Base-by-base conservation (phyloP, 2,329 filamentous ascomycete species). In the Colletotrichum chrysophilum region DNA sequence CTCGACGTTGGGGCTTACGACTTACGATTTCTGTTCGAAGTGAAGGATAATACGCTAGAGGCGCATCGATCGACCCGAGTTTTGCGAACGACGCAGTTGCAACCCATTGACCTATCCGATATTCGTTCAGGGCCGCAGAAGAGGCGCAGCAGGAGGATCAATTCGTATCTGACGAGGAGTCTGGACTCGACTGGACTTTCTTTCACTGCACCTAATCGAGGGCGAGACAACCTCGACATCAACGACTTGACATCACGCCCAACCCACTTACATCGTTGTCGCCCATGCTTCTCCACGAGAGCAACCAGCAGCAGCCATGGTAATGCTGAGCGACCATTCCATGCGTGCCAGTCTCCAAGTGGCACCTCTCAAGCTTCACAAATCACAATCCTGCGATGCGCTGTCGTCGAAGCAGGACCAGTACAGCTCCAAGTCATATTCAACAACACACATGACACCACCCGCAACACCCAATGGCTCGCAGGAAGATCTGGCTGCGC, bases 401-500 rank as follows among this genome's bases (percentile, higher is more conserved):
- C 71, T 80, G 79, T 73, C 78, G 82, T 68, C 66, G 38, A 72
- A 70, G 70, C 80, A 81, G 55, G 79, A 80, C 38, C 78, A 80
- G 74, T 79, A 81, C 65, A 84, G 84, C 77, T 82, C 83, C 69
- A 86, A 86, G 74, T 84, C 86, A 65, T 87, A 89, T 81, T 80
- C 86, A 58, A 84, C 89, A 79, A 86, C 90, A 64, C 93, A 95
- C 78, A 94, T 96, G 85, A 96, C 94, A 65, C 94, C 95, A 32
- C 94, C 95, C 56, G 87, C 93, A 77, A 96, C 94, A 10, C 95
- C 94, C 21, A 92, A 93, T 84, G 90, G 89, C 80, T 93, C 91
- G 28, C 89, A 90, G 81, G 93, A 95, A 82, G 87, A 90, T 78
- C 88, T 90, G 77, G 83, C 84, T 80, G 82, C 85, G 78, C 79